A percentile compares a stretch with the other conserved stretches of the same genome.
These are phyloP conservation scores for Nitzschia sp. DNA, from an alignment of 108 stramenopile species.

Conservation along the genomic window DNA sequence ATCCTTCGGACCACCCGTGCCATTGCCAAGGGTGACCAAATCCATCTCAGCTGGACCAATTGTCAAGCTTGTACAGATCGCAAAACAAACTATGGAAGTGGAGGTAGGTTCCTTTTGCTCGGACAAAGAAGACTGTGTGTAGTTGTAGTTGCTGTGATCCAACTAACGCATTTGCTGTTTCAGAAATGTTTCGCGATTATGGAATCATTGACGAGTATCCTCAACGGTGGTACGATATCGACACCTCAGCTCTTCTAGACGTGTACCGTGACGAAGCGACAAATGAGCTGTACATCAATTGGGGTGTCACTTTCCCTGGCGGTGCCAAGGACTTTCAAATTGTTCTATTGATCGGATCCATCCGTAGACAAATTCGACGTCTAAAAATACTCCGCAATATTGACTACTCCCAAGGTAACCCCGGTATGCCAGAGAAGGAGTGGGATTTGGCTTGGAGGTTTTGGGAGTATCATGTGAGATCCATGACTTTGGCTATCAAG, in stretches of 20 bases:
- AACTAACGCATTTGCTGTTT: background rate
- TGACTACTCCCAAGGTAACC: background rate
- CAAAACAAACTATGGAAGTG: conserved; percentile 21
- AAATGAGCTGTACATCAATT: background rate
- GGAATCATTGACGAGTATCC: conserved; percentile 41
- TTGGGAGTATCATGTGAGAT: conserved; percentile 2
- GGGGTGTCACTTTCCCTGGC: background rate
- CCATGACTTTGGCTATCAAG: background rate
- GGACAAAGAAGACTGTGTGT: no score
- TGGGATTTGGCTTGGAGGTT: conserved; percentile 4
- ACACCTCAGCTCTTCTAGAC: background rate
- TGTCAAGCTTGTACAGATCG: conserved; percentile 42
- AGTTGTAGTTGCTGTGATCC: background rate
- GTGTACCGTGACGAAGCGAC: background rate
- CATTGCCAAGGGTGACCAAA: conserved; percentile 52
- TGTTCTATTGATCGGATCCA: background rate
- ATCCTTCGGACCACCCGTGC: conserved; percentile 31
- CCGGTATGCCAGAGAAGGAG: conserved; percentile 9
- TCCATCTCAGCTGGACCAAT: conserved; percentile 58
- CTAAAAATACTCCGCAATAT: conserved; percentile 5
- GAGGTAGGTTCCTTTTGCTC: background rate
- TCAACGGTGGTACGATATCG: conserved; percentile 19
- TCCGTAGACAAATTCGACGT: conserved; percentile 5
- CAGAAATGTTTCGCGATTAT: conserved; percentile 40
- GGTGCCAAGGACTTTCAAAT: background rate